Base-by-base conservation (phyloP, 1,284 basidiomycete species). In the Austroboletus novae-zelandiae region DNA sequence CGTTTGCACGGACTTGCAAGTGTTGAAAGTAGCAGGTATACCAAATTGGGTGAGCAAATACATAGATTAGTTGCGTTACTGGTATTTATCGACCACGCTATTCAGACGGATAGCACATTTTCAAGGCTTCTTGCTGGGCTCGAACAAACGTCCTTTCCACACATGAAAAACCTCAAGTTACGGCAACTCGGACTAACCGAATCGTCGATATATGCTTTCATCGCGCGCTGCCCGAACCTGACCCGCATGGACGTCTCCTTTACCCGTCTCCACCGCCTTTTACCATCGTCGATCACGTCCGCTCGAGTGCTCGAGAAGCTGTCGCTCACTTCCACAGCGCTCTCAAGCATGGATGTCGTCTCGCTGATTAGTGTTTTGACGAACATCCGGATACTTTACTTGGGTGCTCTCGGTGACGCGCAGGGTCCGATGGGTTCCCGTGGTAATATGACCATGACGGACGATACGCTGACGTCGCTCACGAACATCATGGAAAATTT, bases 21-120 rank as follows among this genome's bases (percentile, higher is more conserved):
- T 80, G 0, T 61, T 88, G 31, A 88, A 88, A 60, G 62, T 84
- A 4, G 83, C 84, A 4, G 82, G 80, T 5, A 75, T 86, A 48
- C 66, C 72, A 10, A 81, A 75, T 56, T 81, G 84, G 77, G 86
- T 78, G 48, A 63, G 76, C 41, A 13, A 17, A 18, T 42, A n/a
- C n/a, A n/a, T n/a, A 14, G 18, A 18, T 40, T 25, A 40, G 6
- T 25, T 2, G 20, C 10, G 5, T 23, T 15, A 8, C 39, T 25
- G 15, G 20, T 40, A 3, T 9, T 15, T n/a, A 37, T 8, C 9
- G 10, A 8, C 18, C 9, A 27, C 5, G 10, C n/a, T 25, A 35
- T 40, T n/a, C 46, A 86, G 84, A 85, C 80, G 8, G 80, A 86
- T 60, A 65, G 74, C 13, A 74, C 77, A 5, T 74, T 83, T 55